A percentile compares a stretch with the other conserved stretches of the same genome.
Evolutionary conservation across 345 rosid genomes (phyloP).

Genomic region (Lepidium africanum): DNA sequence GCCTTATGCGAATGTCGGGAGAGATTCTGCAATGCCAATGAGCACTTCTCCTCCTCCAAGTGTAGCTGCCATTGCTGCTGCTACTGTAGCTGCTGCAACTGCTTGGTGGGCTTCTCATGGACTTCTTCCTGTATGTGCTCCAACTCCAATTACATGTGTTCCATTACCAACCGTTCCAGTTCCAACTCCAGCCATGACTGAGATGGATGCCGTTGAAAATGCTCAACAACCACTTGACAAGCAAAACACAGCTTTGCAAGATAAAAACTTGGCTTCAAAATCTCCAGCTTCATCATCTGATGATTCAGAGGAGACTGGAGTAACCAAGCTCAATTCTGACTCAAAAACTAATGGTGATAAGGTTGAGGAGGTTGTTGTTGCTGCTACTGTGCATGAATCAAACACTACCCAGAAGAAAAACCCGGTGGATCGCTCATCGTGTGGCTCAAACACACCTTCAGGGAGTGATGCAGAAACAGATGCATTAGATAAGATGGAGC

Average conservation of each 20-base stretch:
- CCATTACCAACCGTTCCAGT: slow-evolving; percentile 39
- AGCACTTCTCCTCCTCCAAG: slow-evolving; percentile 50
- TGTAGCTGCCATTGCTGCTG: slow-evolving; percentile 72
- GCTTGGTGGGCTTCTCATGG: slow-evolving; percentile 99
- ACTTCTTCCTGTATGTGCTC: slow-evolving; percentile 74
- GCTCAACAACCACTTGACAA: slow-evolving; percentile 34
- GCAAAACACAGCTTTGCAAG: slow-evolving; percentile 46
- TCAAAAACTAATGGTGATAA: slow-evolving; percentile 33
- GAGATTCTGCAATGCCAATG: slow-evolving; percentile 42
- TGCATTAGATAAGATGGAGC: slow-evolving; percentile 46
- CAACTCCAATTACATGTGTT: slow-evolving; percentile 58
- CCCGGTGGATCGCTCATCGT: slow-evolving; percentile 78
- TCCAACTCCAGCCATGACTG: slow-evolving; percentile 32
- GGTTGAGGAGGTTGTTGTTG: slow-evolving; percentile 34
- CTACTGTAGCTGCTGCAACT: slow-evolving; percentile 94
- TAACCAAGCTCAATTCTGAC: slow-evolving; percentile 33
- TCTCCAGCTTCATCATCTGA: slow-evolving; percentile 38
- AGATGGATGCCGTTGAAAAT: slow-evolving; percentile 26
- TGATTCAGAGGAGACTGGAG: slow-evolving; percentile 53
- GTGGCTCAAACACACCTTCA: slow-evolving; percentile 89
- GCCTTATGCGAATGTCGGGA: slow-evolving; percentile 57
- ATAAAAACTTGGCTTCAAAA: slow-evolving; percentile 49
- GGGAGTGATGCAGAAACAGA: slow-evolving; percentile 84
- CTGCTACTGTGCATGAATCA: slow-evolving; percentile 39
- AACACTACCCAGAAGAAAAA: slow-evolving; percentile 49